Evolutionary conservation across 306 rosid genomes (phyloP), one percentile per base, ranked within the genome.

Genomic region (Carpinus viminea): DNA sequence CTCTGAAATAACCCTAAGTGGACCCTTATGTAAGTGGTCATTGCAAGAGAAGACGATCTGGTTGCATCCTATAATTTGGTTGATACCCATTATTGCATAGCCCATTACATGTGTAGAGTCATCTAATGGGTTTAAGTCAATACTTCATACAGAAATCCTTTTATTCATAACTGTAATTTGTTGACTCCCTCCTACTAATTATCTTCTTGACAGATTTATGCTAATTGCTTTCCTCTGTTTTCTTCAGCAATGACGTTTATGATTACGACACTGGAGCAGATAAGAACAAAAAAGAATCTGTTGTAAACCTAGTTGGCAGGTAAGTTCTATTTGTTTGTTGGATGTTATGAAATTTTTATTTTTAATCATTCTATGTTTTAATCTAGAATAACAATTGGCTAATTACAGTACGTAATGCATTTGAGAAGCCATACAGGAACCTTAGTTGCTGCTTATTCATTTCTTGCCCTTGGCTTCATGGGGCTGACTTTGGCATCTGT

Each of bases 251-350:
- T 69, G 98, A 94, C 75, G 97, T 88, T 48, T 90, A 92, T 47
- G 98, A 94, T 88, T 92, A 88, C 17, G 95, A 91, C 68, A 94
- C 98, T 57, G 98, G 97, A 88, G 98, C 91, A 46, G 97, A 92
- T 78, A 87, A 86, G 87, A 80, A 90, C 88, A 94, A 94, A 80
- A 85, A 82, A 50, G 98, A 94, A 75, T 92, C 97, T 24, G 94
- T 94, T 74, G 96, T 94, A 47, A 92, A 94, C 79, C 80, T 94
- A 38, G 81, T 80, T 46, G 91, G 97, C 53, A 89, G 97, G 98
- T 93, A 85, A 85, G 83, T 81, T 78, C 79, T 66, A 75, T 81
- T 79, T 52, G 65, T 21, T 75, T 64, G 7, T 20, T 15, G 46
- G 66, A 36, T 38, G 15, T 74, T n/a, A 6, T 80, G 16, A 36